These are phyloP conservation scores for Skeletonema grethae DNA, from an alignment of 108 stramenopile genomes.

Conservation along the genomic window DNA sequence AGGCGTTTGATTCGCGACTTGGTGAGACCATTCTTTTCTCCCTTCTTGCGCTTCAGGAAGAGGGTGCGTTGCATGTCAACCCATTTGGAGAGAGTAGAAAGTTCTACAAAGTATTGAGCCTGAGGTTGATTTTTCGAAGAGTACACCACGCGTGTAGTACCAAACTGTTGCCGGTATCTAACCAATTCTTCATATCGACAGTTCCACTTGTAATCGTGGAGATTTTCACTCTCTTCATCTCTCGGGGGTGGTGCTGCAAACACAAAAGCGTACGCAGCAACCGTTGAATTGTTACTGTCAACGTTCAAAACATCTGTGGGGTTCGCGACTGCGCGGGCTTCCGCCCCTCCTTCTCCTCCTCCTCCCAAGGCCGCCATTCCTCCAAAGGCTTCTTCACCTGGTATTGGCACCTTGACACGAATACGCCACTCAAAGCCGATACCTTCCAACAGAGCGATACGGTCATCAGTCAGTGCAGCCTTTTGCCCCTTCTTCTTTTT, in stretches of 20 bases:
- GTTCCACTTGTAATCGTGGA: conserved; percentile 2
- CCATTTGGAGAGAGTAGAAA: conserved; percentile 20
- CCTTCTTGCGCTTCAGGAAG: conserved; percentile 10
- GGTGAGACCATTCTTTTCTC: conserved; percentile 17
- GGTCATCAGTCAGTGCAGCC: conserved; percentile 12
- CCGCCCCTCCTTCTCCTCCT: conserved; percentile 11
- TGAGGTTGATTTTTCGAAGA: background rate
- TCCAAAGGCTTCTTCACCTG: background rate
- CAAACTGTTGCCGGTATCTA: conserved; percentile 4
- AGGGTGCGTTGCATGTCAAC: conserved; percentile 14
- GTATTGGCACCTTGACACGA: conserved; percentile 2
- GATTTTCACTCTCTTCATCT: background rate
- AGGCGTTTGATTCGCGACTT: conserved; percentile 24
- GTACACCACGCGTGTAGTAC: conserved; percentile 9
- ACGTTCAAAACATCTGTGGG: background rate
- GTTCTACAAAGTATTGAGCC: conserved; percentile 1
- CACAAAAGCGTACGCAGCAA: background rate
- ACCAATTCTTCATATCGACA: background rate
- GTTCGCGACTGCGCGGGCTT: conserved; percentile 1
- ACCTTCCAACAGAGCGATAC: conserved; percentile 19
- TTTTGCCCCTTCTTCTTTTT: conserved; percentile 14
- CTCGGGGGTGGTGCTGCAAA: background rate
- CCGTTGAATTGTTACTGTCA: background rate
- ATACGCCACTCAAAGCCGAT: conserved; percentile 39
- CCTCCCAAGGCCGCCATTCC: background rate